Conservation (phyloP, 805 yeast species). For the Metschnikowia baotianmanensis region DNA sequence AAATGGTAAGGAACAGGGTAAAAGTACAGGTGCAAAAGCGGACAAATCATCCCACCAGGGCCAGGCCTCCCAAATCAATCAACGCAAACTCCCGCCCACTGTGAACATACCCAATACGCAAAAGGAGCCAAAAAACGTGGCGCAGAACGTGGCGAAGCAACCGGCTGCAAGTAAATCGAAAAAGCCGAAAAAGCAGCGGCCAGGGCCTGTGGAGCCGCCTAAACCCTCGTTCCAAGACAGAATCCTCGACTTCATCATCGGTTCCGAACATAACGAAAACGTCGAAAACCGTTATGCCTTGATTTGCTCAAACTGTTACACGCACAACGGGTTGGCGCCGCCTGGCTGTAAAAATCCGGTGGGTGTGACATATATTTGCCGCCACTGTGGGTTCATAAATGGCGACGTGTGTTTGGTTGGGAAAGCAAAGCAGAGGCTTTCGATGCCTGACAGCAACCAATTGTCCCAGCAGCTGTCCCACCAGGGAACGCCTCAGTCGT, state of each 20-base stretch:
- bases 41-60: neutral
- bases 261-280: slow-evolving; percentile 63
- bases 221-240: slow-evolving; percentile 33
- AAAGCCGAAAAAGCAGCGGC: neutral
- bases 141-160: too few species aligned
- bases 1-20: neutral
- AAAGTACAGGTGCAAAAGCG: neutral
- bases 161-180: too few species aligned
- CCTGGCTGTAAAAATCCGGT: slow-evolving; percentile 54
- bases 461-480: too few species aligned
- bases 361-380: slow-evolving; percentile 58
- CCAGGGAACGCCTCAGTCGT: too few species aligned
- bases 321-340: slow-evolving; percentile 81
- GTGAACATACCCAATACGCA: neutral
- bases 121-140: neutral
- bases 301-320: slow-evolving; percentile 62
- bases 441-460: too few species aligned
- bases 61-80: neutral
- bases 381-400: slow-evolving; percentile 54
- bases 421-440: too few species aligned
- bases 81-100: slow-evolving; percentile 4
- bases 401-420: too few species aligned
- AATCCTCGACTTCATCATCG: slow-evolving; percentile 37
- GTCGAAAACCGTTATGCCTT: slow-evolving; percentile 64
- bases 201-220: neutral